phyloP scores from a whole-genome alignment of 148 eudicot species.

The Oxyria digyna region DNA sequence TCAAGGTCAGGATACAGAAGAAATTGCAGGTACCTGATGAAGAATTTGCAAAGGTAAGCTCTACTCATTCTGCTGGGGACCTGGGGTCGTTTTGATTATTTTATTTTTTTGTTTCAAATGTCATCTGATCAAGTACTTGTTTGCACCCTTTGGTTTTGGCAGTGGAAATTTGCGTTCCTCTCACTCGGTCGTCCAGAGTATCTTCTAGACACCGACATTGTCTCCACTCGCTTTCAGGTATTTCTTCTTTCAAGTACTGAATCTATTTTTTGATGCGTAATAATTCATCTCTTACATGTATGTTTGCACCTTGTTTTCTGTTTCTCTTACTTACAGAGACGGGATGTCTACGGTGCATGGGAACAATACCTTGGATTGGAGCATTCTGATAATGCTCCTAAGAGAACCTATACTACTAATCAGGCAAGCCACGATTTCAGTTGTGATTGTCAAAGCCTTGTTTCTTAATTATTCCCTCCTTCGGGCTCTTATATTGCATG shows the following conservation, averaged over 20 bases:
- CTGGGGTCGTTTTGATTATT: no score
- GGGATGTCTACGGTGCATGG: slow-evolving; percentile 31
- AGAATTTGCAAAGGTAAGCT: slow-evolving; percentile 64
- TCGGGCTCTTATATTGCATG: not conserved
- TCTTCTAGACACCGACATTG: slow-evolving; percentile 25
- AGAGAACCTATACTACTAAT: slow-evolving; percentile 11
- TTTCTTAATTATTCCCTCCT: not conserved
- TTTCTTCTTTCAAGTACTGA: not conserved
- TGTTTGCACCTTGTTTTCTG: not conserved
- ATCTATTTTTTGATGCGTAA: not conserved
- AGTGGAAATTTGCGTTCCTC: slow-evolving; percentile 31
- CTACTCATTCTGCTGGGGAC: no score
- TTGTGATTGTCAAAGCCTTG: not conserved
- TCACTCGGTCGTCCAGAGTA: slow-evolving; percentile 34
- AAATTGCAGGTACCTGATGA: slow-evolving; percentile 80
- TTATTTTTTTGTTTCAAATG: no score
- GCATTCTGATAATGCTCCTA: slow-evolving; percentile 20
- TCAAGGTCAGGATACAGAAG: slow-evolving; percentile 66
- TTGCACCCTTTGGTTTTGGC: not conserved
- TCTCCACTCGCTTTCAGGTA: slow-evolving; percentile 30
- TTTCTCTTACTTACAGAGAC: slow-evolving; percentile 13
- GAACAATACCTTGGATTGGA: slow-evolving; percentile 31
- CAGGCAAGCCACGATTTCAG: not conserved
- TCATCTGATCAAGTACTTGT: not conserved
- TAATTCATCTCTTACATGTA: not conserved